phyloP scores from a whole-genome alignment of 805 yeast genomes.

The Lipomyces japonicus region DNA sequence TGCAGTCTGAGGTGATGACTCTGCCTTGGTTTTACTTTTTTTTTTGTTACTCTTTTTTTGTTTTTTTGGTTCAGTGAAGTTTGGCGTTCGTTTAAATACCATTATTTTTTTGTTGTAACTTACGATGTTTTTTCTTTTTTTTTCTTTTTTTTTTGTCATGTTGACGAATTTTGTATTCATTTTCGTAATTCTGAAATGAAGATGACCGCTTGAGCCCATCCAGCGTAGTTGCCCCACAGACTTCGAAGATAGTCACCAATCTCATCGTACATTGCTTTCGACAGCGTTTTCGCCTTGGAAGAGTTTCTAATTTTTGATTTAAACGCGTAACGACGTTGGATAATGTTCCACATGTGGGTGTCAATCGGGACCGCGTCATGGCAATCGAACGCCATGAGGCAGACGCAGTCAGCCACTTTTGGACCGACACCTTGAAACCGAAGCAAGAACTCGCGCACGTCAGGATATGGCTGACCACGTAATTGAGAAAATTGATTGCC shows the following conservation, averaged over 20 bases:
- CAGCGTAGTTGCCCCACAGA: slow-evolving; percentile 88
- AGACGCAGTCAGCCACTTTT: slow-evolving; percentile 93
- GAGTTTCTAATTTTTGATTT: slow-evolving; percentile 34
- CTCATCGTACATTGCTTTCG: slow-evolving; percentile 49
- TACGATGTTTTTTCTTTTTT: neutral
- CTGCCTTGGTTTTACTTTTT: neutral
- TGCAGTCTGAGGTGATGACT: slow-evolving; percentile 17
- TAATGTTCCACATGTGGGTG: slow-evolving; percentile 90
- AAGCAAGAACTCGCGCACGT: slow-evolving; percentile 57
- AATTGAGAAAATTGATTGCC: slow-evolving; percentile 42
- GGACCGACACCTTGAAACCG: slow-evolving; percentile 89
- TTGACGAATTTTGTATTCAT: slow-evolving; percentile 1
- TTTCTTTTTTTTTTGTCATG: neutral
- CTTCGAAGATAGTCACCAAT: slow-evolving; percentile 58
- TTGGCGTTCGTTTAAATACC: neutral
- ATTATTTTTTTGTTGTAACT: too few species aligned
- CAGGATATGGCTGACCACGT: slow-evolving; percentile 47
- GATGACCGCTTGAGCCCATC: slow-evolving; percentile 90
- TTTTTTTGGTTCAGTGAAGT: neutral
- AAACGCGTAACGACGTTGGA: slow-evolving; percentile 14
- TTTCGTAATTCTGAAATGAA: slow-evolving; percentile 17
- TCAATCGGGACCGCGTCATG: slow-evolving; percentile 91
- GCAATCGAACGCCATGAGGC: slow-evolving; percentile 83
- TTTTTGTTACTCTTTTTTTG: neutral
- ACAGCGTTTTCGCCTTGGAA: slow-evolving; percentile 44